phyloP scores from a whole-genome alignment of 495 filamentous ascomycete species.

The Trichoderma erinaceum region DNA sequence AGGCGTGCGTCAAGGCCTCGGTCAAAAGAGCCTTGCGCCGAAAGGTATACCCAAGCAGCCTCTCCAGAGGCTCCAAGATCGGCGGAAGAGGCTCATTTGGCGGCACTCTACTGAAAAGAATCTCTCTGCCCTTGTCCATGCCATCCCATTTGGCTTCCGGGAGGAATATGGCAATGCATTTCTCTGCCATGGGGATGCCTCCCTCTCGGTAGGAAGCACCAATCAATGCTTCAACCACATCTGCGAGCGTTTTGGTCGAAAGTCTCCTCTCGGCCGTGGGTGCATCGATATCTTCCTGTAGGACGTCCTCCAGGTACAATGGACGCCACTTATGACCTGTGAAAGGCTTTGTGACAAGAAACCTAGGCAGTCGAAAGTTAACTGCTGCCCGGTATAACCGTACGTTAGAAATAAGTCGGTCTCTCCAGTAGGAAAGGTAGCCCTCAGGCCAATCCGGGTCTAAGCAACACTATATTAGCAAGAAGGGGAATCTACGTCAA shows the following conservation, averaged over 20 bases:
- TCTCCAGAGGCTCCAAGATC: conserved; percentile 41
- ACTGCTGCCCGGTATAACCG: conserved; percentile 59
- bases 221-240: conserved; percentile 80
- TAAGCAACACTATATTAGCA: conserved; percentile 18
- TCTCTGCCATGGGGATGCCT: conserved; percentile 55
- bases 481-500: background rate
- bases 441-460: conserved; percentile 72
- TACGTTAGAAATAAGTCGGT: conserved; percentile 65
- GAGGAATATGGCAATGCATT: conserved; percentile 60
- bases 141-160: conserved; percentile 54
- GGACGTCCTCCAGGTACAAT: conserved; percentile 50
- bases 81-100: conserved; percentile 26
- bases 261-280: conserved; percentile 30
- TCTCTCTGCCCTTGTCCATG: conserved; percentile 27
- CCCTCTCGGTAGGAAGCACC: conserved; percentile 72
- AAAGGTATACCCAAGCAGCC: conserved; percentile 66
- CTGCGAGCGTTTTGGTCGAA: conserved; percentile 78
- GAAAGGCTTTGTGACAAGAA: conserved; percentile 65
- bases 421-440: conserved; percentile 62
- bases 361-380: conserved; percentile 59
- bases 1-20: conserved; percentile 82
- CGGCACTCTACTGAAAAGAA: conserved; percentile 29
- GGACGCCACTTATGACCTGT: conserved; percentile 68
- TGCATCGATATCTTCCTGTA: conserved; percentile 21
- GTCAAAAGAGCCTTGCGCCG: conserved; percentile 61